Evolutionary conservation across 2,329 filamentous ascomycete species (phyloP).

Genomic region (Canariomyces notabilis): DNA sequence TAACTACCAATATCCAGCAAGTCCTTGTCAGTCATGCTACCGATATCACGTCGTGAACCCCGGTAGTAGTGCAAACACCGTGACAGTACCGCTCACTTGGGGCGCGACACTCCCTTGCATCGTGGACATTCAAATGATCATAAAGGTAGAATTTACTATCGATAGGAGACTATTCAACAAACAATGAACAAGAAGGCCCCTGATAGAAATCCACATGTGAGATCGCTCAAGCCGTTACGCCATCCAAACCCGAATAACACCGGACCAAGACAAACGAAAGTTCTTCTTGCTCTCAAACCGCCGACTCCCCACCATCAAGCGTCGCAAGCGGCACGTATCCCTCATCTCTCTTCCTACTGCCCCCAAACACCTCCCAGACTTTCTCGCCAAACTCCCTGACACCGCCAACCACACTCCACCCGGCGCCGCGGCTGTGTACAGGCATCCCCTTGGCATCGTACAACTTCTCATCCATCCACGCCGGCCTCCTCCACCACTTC

Average conservation of each 20-base stretch:
- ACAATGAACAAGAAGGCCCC: too few relatives aligned
- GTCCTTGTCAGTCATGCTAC: too few relatives aligned
- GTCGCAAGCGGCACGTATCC: slow-evolving; percentile 57
- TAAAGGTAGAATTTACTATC: too few relatives aligned
- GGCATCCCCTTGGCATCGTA: slow-evolving; percentile 52
- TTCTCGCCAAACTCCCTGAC: slow-evolving; percentile 41
- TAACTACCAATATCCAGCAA: too few relatives aligned
- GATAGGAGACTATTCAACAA: too few relatives aligned
- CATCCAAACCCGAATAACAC: background rate
- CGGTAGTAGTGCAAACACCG: too few relatives aligned
- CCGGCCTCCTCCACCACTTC: slow-evolving; percentile 78
- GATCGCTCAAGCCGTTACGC: background rate
- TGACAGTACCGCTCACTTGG: too few relatives aligned
- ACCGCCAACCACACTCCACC: slow-evolving; percentile 36
- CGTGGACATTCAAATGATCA: too few relatives aligned
- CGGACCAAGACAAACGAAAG: background rate
- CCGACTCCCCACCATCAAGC: slow-evolving; percentile 35
- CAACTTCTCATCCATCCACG: slow-evolving; percentile 74
- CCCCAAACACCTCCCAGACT: slow-evolving; percentile 23
- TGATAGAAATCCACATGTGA: background rate
- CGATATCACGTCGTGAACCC: too few relatives aligned
- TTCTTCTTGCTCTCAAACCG: slow-evolving; percentile 7
- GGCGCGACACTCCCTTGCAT: too few relatives aligned
- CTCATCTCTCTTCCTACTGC: slow-evolving; percentile 39
- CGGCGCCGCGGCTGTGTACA: slow-evolving; percentile 38